Evolutionary conservation across 2,329 filamentous ascomycete genomes (phyloP), one percentile per base, ranked within the genome.

Genomic region (Aspergillus sp.): DNA sequence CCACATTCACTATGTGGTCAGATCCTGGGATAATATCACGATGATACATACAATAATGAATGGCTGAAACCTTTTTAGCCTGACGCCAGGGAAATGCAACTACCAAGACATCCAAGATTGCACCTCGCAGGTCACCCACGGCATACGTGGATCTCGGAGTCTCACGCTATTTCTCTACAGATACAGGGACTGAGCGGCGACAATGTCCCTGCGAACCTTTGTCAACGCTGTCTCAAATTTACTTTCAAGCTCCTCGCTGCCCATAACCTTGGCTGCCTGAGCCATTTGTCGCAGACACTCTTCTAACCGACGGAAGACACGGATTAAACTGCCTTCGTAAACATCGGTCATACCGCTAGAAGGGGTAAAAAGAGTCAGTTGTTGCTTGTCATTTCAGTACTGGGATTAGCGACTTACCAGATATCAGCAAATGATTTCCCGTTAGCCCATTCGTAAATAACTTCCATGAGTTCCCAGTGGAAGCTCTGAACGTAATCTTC

Each of bases 381-480:
- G 47, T 53, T 23, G 45, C 52, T 35, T 17, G 12, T 27, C 11
- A 43, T 23, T 23, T 47, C 19, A 35, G 41, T 19, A 21, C 27
- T 23, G 27, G 35, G 23, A 52, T 47, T 27, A 37, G 56, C 33
- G 56, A 85, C 91, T 71, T 85, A 96, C 93, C 95, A 98, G 62
- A 99, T 97, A 66, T 96, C 88, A 1, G 90, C 87, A 79, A 99
- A 99, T 0, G 90, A 87, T 66, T 89, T 90, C 50, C 93, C 95
- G 65, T 95, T 89, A 5, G 91, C 89, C 95, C 95, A 99, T 6
- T 90, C 84, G 69, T 88, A 90, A 4, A 99, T 93, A 37, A 96
- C 95, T 71, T 97, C 93, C 93, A 99, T 98, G 51, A 99, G 81
- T 79, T 98, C 89, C 81, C 87, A 93, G 79, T 97, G 96, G 79